Evolutionary conservation across 139 green algal species (phyloP), one percentile per base, ranked within the genome.

Genomic region (Tetradesmus lagerheimii): DNA sequence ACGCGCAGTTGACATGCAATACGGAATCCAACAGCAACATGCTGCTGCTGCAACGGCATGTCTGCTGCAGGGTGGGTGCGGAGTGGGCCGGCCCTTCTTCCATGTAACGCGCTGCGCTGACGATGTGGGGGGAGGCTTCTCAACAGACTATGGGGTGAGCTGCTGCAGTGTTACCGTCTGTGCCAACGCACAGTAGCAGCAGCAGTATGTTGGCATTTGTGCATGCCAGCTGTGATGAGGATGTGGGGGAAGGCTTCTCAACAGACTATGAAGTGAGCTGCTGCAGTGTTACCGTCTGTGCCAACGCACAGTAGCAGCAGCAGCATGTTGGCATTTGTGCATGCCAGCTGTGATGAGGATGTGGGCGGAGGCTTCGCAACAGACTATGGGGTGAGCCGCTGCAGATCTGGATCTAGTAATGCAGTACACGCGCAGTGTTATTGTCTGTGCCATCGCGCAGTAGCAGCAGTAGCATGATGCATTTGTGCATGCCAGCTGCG

Each of bases 81-180:
- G 75, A 4, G 89, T 97, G 1, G 89, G 90, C 25, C 87, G 88
- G 43, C 85, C 86, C 14, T 98, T 98, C 84, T 92, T 97, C 41
- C 82, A 90, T 29, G 90, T 97, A 0, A 93, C 96, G 38, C 41
- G 90, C 6, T 98, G 96, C 90, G 67, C 91, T 27, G 86, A 87
- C 2, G 76, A 94, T 37, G 94, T 97, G 0, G 93, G 91, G 9
- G 95, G 95, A 18, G 95, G 95, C 12, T 97, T 96, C 82, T 85
- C 92, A n/a, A 94, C 92, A n/a, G 89, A 91, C 27, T 93, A 96
- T 80, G 95, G 95, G 91, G 95, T 97, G 75, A 18, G 38, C 77
- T 38, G 23, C 77, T 18, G 27, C 66, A 35, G 77, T 25, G 18
- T 15, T 50, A 50, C 8, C 43, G 43, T 50, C 8, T 50, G 43